These are phyloP conservation scores for Malassezia nana DNA, from an alignment of 1,284 basidiomycete species.

Conservation along the genomic window DNA sequence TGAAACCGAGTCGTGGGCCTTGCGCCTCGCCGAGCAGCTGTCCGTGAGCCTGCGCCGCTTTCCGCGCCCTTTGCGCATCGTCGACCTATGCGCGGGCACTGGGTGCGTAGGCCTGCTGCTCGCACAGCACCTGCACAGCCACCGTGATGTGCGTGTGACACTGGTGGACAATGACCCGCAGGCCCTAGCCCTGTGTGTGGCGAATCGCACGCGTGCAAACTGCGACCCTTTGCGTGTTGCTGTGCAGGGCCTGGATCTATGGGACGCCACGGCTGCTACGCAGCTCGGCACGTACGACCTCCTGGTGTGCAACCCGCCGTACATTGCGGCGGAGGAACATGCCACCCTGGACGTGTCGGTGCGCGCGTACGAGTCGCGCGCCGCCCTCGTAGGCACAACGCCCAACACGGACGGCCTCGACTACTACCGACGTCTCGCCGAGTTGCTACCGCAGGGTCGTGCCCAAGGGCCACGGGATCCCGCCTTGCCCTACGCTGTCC, in stretches of 20 bases:
- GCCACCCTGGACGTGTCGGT: conserved; percentile 53
- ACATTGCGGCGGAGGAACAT: conserved; percentile 63
- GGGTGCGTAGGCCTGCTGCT: conserved; percentile 13
- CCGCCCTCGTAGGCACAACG: conserved; percentile 65
- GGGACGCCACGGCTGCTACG: background rate
- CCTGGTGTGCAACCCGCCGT: conserved; percentile 84
- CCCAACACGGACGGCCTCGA: conserved; percentile 7
- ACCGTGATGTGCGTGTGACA: background rate
- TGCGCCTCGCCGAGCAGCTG: background rate
- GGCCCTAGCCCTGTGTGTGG: background rate
- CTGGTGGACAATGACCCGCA: conserved; percentile 7
- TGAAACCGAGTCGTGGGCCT: conserved; percentile 17
- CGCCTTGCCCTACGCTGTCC: background rate
- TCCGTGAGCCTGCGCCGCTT: background rate
- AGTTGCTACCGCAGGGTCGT: background rate
- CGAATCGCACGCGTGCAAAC: conserved; percentile 1
- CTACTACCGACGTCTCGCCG: conserved; percentile 14
- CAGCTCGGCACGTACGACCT: conserved; percentile 55
- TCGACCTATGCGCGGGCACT: conserved; percentile 17
- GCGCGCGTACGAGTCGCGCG: conserved; percentile 64
- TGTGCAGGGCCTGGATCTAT: background rate
- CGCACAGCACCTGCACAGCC: background rate
- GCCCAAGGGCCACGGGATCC: background rate
- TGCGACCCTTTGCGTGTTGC: background rate
- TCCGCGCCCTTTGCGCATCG: background rate